phyloP scores from a whole-genome alignment of 768 basidiomycete species.

The Boletus barrowsii region DNA sequence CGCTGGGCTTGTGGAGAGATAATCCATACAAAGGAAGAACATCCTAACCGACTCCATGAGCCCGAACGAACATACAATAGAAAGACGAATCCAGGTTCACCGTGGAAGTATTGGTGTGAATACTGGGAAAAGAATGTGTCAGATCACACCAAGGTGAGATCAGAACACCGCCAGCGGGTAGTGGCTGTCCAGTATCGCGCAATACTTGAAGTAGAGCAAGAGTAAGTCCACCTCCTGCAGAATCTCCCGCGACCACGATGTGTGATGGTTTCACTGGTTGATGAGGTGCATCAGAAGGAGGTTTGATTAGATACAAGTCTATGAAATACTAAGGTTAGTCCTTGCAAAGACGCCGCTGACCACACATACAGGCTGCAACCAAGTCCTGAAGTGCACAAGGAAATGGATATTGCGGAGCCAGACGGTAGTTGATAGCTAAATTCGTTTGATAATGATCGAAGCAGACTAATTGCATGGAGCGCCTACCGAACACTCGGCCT shows the following conservation, averaged over 20 bases:
- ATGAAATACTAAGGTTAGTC: neutral
- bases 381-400: constrained; percentile 90
- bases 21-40: constrained; percentile 75
- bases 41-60: constrained; percentile 47
- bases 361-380: constrained; percentile 73
- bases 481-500: constrained; percentile 78
- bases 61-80: neutral
- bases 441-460: constrained; percentile 14
- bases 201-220: constrained; percentile 84
- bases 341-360: neutral
- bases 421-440: constrained; percentile 72
- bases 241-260: constrained; percentile 87
- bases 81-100: constrained; percentile 38
- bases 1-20: constrained; percentile 74
- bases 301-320: constrained; percentile 89
- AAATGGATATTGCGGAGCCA: constrained; percentile 97
- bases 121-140: constrained; percentile 93
- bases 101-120: constrained; percentile 80
- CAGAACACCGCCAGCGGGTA: constrained; percentile 83
- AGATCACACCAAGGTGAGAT: constrained; percentile 93
- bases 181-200: constrained; percentile 76
- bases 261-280: constrained; percentile 73
- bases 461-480: neutral
- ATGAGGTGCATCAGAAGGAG: constrained; percentile 78
- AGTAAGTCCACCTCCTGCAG: constrained; percentile 87